These are phyloP conservation scores for Geopyxis carbonaria DNA, from an alignment of 495 filamentous ascomycete genomes.

Conservation along the genomic window DNA sequence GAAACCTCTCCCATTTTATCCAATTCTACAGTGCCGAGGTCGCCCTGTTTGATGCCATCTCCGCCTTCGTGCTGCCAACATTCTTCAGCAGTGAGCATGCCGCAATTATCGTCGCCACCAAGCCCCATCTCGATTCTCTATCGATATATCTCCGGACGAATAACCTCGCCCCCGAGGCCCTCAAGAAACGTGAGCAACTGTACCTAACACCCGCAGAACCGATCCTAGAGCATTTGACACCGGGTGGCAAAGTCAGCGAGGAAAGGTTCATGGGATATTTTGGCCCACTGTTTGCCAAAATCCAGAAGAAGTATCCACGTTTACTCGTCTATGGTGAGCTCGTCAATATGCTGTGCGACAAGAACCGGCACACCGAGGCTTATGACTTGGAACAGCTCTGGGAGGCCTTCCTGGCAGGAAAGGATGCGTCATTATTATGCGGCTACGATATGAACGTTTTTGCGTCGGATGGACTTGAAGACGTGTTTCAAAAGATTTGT, in stretches of 20 bases:
- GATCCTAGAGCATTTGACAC: slow-evolving; percentile 14
- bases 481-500: slow-evolving; percentile 25
- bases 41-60: slow-evolving; percentile 22
- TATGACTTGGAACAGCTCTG: slow-evolving; percentile 23
- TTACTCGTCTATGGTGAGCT: slow-evolving; percentile 25
- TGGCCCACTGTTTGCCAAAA: slow-evolving; percentile 11
- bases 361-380: slow-evolving; percentile 17
- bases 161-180: slow-evolving; percentile 21
- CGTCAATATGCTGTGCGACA: slow-evolving; percentile 25
- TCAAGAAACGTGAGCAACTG: slow-evolving; percentile 21
- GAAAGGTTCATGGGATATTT: slow-evolving; percentile 21
- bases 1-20: slow-evolving; percentile 29
- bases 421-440: slow-evolving; percentile 22
- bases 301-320: slow-evolving; percentile 18
- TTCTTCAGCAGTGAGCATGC: slow-evolving; percentile 25
- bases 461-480: slow-evolving; percentile 20
- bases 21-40: slow-evolving; percentile 25
- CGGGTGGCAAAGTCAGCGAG: slow-evolving; percentile 9
- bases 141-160: slow-evolving; percentile 23
- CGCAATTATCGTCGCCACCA: slow-evolving; percentile 23
- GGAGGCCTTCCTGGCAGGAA: slow-evolving; percentile 21
- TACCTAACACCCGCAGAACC: slow-evolving; percentile 22
- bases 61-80: slow-evolving; percentile 24
- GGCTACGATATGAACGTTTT: slow-evolving; percentile 26
- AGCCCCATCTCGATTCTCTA: slow-evolving; percentile 21